Evolutionary conservation across 2,329 filamentous ascomycete genomes (phyloP), one percentile per base, ranked within the genome.

Genomic region (Aschersonia sp.): DNA sequence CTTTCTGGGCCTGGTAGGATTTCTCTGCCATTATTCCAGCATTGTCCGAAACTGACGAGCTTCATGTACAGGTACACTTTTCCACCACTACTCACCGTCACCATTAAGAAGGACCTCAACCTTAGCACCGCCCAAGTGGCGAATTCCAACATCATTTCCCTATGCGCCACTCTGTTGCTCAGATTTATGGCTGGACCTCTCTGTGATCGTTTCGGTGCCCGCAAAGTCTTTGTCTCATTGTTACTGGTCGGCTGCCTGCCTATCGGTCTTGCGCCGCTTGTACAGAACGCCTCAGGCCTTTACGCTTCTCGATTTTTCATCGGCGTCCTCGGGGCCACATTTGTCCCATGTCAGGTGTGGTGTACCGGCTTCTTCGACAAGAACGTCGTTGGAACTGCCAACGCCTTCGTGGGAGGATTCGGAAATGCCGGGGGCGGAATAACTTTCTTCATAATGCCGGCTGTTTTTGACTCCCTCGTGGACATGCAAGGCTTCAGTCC

Each of bases 401-500:
- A 95, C 59, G 84, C 87, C 3, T 66, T 95, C 14, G 83, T 87
- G 1, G 89, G 81, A 41, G 89, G 89, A 11, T 83, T 85, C 68
- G 89, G 88, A 46, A 95, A 94, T 56, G 77, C 86, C 30, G 88
- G 89, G 49, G 89, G 88, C 52, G 89, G 89, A 48, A 84, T 94
- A 54, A 94, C 88, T 2, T 94, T 94, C 68, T 94, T 94, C 62
- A 77, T 90, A 56, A 94, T 95, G 87, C 88, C 89, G 2, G 86
- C 86, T 5, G 81, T 95, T 49, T 92, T 83, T 64, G 83, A 94
- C 63, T 85, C 84, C 0, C 71, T 94, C 29, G 75, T 84, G 29
- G 57, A 65, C 6, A 58, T 72, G 1, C 71, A 72, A 45, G 77
- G 79, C 6, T 69, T 90, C 47, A 67, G 71, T 1, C 65, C 78